Evolutionary conservation across 2,329 filamentous ascomycete species (phyloP).

Genomic region (Incumbomyces delicatus): DNA sequence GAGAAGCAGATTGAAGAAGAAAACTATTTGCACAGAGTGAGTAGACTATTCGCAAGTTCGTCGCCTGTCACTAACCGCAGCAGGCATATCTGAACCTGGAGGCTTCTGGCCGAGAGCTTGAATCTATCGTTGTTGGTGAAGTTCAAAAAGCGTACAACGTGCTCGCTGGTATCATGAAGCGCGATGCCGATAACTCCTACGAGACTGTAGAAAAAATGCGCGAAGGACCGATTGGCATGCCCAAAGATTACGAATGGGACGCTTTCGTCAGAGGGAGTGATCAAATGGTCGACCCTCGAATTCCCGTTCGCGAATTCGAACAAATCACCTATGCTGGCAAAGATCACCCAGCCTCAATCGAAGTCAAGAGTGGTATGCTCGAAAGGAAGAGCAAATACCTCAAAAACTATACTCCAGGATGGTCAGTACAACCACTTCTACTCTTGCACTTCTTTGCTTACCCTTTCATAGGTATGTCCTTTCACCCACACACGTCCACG

Average conservation of each 20-base stretch:
- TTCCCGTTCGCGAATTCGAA: conserved; percentile 67
- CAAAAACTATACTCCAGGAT: conserved; percentile 92
- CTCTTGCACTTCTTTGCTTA: conserved; percentile 2
- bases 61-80: conserved; percentile 18
- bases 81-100: conserved; percentile 92
- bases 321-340: conserved; percentile 88
- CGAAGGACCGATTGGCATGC: conserved; percentile 78
- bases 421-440: conserved; percentile 47
- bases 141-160: conserved; percentile 97
- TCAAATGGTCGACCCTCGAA: conserved; percentile 74
- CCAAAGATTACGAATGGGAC: conserved; percentile 86
- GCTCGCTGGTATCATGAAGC: conserved; percentile 80
- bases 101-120: conserved; percentile 84
- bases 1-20: conserved; percentile 93
- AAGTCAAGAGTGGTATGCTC: conserved; percentile 80
- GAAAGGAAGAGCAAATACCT: conserved; percentile 98
- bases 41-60: conserved; percentile 21
- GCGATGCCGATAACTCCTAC: conserved; percentile 76
- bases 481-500: conserved; percentile 91
- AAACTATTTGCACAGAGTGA: conserved; percentile 85
- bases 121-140: conserved; percentile 92
- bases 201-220: conserved; percentile 71
- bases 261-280: conserved; percentile 70
- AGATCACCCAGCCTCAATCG: conserved; percentile 69
- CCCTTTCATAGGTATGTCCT: conserved; percentile 66